phyloP scores from a whole-genome alignment of 1,284 basidiomycete species.

The Pseudozyma flocculosa region DNA sequence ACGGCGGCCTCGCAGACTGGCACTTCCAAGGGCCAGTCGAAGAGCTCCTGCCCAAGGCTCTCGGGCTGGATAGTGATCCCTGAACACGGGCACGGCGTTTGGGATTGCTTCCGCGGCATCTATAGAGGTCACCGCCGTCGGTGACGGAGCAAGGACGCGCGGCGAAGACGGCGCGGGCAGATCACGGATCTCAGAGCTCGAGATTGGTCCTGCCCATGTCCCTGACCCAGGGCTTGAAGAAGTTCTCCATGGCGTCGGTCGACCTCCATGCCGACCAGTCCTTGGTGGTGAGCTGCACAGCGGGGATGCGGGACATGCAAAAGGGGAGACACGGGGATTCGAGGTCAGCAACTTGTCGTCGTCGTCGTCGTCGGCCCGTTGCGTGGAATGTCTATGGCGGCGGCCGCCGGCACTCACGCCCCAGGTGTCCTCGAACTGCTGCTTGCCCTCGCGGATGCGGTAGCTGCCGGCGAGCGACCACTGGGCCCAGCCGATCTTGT shows the following conservation, averaged over 20 bases:
- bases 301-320: neutral
- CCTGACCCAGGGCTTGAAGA: conserved; percentile 22
- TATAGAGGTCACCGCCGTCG: too few species aligned
- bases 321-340: neutral
- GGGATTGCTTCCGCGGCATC: too few species aligned
- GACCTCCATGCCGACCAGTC: conserved; percentile 13
- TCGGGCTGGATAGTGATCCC: too few species aligned
- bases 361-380: too few species aligned
- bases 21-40: too few species aligned
- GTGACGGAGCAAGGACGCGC: too few species aligned
- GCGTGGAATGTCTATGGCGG: too few species aligned
- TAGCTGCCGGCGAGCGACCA: conserved; percentile 29
- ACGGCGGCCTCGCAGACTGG: too few species aligned
- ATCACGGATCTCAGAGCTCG: conserved; percentile 19
- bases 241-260: conserved; percentile 19
- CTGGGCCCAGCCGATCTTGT: conserved; percentile 32
- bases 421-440: conserved; percentile 29
- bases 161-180: too few species aligned
- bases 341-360: too few species aligned
- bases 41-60: too few species aligned
- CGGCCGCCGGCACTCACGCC: neutral
- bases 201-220: conserved; percentile 30
- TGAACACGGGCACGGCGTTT: too few species aligned
- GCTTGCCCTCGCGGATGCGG: conserved; percentile 12
- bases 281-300: conserved; percentile 5